Percentiles rank a stretch among this genome's conserved stretches.
phyloP scores from a whole-genome alignment of 495 filamentous ascomycete genomes.

The Glonium stellatum region DNA sequence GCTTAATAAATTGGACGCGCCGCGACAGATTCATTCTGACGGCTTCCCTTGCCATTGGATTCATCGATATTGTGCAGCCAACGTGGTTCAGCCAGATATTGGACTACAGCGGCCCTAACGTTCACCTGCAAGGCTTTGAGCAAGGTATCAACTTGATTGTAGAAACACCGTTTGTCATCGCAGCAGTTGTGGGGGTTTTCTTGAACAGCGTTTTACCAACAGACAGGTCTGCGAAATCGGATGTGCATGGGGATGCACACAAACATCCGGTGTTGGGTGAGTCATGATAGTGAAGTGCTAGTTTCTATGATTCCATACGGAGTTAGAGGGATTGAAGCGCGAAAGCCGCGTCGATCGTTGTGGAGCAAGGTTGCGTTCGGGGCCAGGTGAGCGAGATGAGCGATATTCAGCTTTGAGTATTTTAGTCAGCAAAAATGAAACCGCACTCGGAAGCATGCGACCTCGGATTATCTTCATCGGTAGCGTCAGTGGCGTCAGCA shows the following conservation, averaged over 20 bases:
- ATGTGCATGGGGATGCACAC: conserved; percentile 4
- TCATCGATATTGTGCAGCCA: conserved; percentile 71
- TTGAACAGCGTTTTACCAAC: conserved; percentile 25
- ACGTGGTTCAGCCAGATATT: conserved; percentile 53
- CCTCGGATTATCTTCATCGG: neutral
- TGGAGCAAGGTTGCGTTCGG: too few species aligned
- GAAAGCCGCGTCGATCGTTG: too few species aligned
- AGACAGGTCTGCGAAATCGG: neutral
- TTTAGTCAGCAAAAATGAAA: too few species aligned
- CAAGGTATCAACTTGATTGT: conserved; percentile 75
- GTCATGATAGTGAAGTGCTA: neutral
- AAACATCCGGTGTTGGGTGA: neutral
- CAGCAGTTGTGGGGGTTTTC: conserved; percentile 45
- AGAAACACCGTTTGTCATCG: conserved; percentile 67
- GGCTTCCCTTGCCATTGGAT: conserved; percentile 64
- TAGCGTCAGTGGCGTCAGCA: neutral
- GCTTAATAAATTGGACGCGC: conserved; percentile 65
- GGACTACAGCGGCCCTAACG: conserved; percentile 61
- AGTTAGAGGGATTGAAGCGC: too few species aligned
- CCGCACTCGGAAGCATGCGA: too few species aligned
- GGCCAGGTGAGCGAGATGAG: too few species aligned
- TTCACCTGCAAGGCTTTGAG: conserved; percentile 61
- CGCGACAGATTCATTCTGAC: conserved; percentile 83
- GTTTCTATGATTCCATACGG: too few species aligned
- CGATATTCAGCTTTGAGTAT: too few species aligned